Evolutionary conservation across 768 basidiomycete species (phyloP), one percentile per base, ranked within the genome.

Genomic region (Daedaleopsis nitida): DNA sequence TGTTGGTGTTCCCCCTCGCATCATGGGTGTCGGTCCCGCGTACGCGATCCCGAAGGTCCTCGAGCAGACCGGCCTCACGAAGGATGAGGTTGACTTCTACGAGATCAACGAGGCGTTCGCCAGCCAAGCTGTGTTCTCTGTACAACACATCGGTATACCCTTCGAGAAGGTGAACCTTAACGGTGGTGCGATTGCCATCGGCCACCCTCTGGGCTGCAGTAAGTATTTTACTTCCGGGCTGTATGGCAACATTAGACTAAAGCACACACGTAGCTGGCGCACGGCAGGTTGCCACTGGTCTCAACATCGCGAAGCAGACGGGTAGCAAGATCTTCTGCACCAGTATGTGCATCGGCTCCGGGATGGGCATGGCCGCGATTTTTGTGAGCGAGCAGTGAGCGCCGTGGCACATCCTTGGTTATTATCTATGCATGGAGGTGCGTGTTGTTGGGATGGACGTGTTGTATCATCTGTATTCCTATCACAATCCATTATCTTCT

Each of bases 101-200:
- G 92, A 95, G 77, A 93, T 94, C 75, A 95, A 95, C 72, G 93
- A 94, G 74, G 93, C 94, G 34, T 95, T 94, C 71, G 92, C 94
- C 32, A 86, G 83, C 34, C 89, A 91, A 73, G 92, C 92, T 2
- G 77, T 95, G 47, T 92, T 88, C 76, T 83, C 78, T 49, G 73
- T 94, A 32, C 75, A 91, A 65, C 82, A 84, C 65, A 74, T 96
- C 55, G 84, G 84, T 23, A 84, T 95, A 64, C 83, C 86, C 2
- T 82, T 79, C 62, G 83, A 85, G 67, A 95, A 92, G 75, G 92
- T 96, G 51, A 96, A 96, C 78, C 72, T 89, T 38, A 82, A 88
- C 62, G 95, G 94, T 45, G 94, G 95, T 62, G 93, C 92, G 11
- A 96, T 96, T 65, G 93, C 92, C 23, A 78, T 95, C 49, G 93